Evolutionary conservation across 768 basidiomycete genomes (phyloP), one percentile per base, ranked within the genome.

Genomic region (Suillus occidentalis): DNA sequence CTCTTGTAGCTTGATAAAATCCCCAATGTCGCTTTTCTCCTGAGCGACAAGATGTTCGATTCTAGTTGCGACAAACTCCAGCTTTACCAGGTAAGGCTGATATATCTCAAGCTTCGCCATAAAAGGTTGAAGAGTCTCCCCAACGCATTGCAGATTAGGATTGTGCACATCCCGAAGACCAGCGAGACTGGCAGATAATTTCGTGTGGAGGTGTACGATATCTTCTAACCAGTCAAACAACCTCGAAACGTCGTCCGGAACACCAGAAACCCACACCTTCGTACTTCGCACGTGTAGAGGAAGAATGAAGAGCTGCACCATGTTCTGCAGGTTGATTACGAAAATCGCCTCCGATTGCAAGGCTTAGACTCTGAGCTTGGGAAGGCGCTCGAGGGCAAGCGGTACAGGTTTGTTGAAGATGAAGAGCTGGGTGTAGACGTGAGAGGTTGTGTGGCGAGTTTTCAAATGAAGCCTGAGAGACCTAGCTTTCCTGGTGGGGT

Each of bases 201-300:
- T 83, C 5, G 80, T 78, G 68, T 97, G 95, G 2, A 95, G 79
- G 62, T 89, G 87, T 12, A 90, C 81, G 66, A 98, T 92, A 69
- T 94, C 92, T 68, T 96, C 94, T 59, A 96, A 78, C 89, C 92
- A 94, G 75, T 95, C 94, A 66, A 98, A 87, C 25, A 95, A 80
- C 13, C 87, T 85, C 1, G 88, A 83, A 14, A 94, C 81, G 42
- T 87, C 83, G 2, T 79, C 66, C 0, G 94, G 94, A n/a, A 98
- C 84, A 20, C 94, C 94, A 1, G 86, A 78, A 43, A 97, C 89
- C 93, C 95, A 97, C 2, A 80, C 72, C 60, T 86, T 86, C 57
- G 83, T 87, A 68, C 89, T 84, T 66, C 89, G 85, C 3, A 86
- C 81, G 9, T 92, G 88, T 10, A 97, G 83, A 0, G 95, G 95